phyloP scores from a whole-genome alignment of 805 yeast species.

The Lipomyces spencermartinsiae region DNA sequence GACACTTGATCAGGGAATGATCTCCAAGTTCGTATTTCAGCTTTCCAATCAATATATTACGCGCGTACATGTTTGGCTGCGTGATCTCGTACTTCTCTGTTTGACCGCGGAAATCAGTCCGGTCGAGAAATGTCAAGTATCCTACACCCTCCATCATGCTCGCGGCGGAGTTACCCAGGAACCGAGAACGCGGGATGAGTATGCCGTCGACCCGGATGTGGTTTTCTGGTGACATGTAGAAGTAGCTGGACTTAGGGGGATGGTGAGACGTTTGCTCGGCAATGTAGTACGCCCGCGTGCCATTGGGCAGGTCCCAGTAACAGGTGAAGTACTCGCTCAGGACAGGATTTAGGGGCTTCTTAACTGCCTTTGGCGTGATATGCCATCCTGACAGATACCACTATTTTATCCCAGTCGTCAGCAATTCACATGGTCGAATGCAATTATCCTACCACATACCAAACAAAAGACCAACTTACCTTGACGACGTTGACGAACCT shows the following conservation, averaged over 20 bases:
- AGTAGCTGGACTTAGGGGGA: conserved; percentile 97
- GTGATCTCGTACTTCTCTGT: conserved; percentile 80
- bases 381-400: conserved; percentile 98
- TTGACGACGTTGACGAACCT: conserved; percentile 77
- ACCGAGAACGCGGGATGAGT: conserved; percentile 83
- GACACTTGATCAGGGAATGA: conserved; percentile 77
- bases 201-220: conserved; percentile 88
- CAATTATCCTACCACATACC: background rate
- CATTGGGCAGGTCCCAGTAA: conserved; percentile 87
- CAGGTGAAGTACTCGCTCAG: conserved; percentile 89
- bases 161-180: conserved; percentile 94
- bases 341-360: conserved; percentile 95
- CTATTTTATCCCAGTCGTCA: conserved; percentile 13
- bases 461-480: conserved; percentile 12
- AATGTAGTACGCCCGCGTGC: conserved; percentile 74
- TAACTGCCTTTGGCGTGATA: conserved; percentile 97
- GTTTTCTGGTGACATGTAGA: conserved; percentile 80
- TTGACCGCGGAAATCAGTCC: conserved; percentile 51
- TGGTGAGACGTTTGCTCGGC: conserved; percentile 97
- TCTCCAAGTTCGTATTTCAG: conserved; percentile 92
- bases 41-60: conserved; percentile 91
- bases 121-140: conserved; percentile 69
- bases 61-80: conserved; percentile 95
- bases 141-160: conserved; percentile 95
- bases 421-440: background rate